These are phyloP conservation scores for Asterochloris sp. DNA, from an alignment of 139 green algal genomes.

Conservation along the genomic window DNA sequence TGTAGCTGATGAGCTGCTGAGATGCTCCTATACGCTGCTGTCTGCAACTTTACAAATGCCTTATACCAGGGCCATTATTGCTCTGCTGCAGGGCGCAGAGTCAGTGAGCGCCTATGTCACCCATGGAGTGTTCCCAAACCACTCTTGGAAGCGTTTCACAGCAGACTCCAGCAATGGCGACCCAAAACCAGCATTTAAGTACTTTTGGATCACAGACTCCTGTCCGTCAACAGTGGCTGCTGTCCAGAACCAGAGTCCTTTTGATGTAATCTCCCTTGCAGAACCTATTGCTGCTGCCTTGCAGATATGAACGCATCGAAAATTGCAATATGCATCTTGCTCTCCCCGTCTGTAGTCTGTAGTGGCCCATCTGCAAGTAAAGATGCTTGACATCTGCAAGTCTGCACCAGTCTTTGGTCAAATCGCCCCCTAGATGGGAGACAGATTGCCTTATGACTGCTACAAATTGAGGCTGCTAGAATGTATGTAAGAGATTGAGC, in stretches of 20 bases:
- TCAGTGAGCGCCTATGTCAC: constrained; percentile 93
- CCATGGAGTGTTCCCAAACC: constrained; percentile 95
- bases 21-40: background rate
- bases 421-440: too few species aligned
- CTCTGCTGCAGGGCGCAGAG: constrained; percentile 31
- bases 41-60: background rate
- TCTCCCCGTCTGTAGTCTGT: too few species aligned
- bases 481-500: too few species aligned
- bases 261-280: constrained; percentile 90
- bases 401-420: too few species aligned
- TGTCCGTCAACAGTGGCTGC: constrained; percentile 78
- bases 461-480: too few species aligned
- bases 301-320: constrained; percentile 63
- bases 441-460: too few species aligned
- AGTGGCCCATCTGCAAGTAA: too few species aligned
- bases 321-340: too few species aligned
- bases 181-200: constrained; percentile 64
- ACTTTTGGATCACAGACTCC: constrained; percentile 97
- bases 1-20: too few species aligned
- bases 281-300: constrained; percentile 85
- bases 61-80: background rate
- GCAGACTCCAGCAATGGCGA: constrained; percentile 12
- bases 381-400: too few species aligned
- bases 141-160: constrained; percentile 78
- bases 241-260: constrained; percentile 69